Percentiles rank a stretch among this genome's conserved stretches.
Evolutionary conservation across 2,329 filamentous ascomycete genomes (phyloP).

Genomic region (Diaporthe velutina): DNA sequence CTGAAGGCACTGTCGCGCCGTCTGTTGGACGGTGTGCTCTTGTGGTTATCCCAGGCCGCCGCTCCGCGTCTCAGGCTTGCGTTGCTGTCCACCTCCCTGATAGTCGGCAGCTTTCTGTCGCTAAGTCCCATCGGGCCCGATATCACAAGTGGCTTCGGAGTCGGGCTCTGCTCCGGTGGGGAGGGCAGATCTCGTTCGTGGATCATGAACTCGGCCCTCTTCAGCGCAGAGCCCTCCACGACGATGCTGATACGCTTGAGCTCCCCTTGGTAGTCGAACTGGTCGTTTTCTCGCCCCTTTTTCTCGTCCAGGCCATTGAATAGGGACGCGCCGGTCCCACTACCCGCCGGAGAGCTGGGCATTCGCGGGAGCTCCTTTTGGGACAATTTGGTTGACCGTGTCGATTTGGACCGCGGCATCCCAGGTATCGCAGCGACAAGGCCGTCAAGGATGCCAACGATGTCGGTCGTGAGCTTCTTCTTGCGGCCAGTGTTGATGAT

Average conservation of each 20-base stretch:
- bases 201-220: slow-evolving; percentile 17
- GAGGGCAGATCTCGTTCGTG: slow-evolving; percentile 16
- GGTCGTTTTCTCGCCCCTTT: neutral
- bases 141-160: slow-evolving; percentile 7
- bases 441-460: slow-evolving; percentile 15
- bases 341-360: neutral
- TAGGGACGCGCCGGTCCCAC: neutral
- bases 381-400: neutral
- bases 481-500: slow-evolving; percentile 27
- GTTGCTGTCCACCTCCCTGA: slow-evolving; percentile 31
- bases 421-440: slow-evolving; percentile 3
- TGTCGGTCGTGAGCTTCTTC: slow-evolving; percentile 11
- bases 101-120: slow-evolving; percentile 20
- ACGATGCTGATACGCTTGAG: slow-evolving; percentile 31
- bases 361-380: neutral
- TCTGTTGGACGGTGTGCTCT: neutral
- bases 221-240: slow-evolving; percentile 23
- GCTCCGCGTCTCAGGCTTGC: neutral
- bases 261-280: slow-evolving; percentile 25
- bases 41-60: neutral
- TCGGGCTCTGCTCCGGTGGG: neutral
- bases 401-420: slow-evolving; percentile 21
- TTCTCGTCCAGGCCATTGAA: slow-evolving; percentile 26
- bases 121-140: neutral
- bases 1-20: slow-evolving; percentile 19